Conservation (phyloP, 2,329 filamentous ascomycete species). For the Cladophialophora yegresii region DNA sequence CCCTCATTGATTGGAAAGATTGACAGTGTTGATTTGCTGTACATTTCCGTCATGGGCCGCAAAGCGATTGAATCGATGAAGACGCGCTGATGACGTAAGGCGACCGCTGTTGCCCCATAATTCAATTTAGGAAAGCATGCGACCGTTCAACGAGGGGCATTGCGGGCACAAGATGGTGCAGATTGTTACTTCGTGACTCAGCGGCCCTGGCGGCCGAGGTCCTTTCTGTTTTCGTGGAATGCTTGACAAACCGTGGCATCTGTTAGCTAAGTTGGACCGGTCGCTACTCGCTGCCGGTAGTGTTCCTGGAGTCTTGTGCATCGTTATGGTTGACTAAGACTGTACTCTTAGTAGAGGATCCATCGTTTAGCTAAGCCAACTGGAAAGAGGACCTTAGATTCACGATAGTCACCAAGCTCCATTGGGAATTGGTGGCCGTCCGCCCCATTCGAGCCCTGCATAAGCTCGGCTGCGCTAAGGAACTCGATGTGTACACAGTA, state of each 20-base stretch:
- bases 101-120: background rate
- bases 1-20: background rate
- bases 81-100: slow-evolving; percentile 18
- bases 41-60: background rate
- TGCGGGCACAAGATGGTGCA: too few relatives aligned
- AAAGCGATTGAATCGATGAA: background rate
- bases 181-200: slow-evolving; percentile 12
- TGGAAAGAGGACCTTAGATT: slow-evolving; percentile 10
- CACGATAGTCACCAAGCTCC: background rate
- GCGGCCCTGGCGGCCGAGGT: background rate
- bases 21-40: slow-evolving; percentile 7
- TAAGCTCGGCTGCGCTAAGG: background rate
- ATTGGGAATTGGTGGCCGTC: background rate
- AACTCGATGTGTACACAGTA: background rate
- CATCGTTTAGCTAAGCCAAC: background rate
- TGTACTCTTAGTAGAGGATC: background rate
- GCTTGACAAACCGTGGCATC: slow-evolving; percentile 4
- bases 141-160: background rate
- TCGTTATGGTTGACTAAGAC: slow-evolving; percentile 2
- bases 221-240: slow-evolving; percentile 2
- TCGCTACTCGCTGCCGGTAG: background rate
- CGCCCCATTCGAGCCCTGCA: slow-evolving; percentile 1
- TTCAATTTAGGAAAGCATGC: slow-evolving; percentile 14
- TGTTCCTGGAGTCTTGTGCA: background rate
- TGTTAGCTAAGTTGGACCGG: background rate